Evolutionary conservation across 1,139 yeast species (phyloP).

Genomic region (Diutina neorugosa): DNA sequence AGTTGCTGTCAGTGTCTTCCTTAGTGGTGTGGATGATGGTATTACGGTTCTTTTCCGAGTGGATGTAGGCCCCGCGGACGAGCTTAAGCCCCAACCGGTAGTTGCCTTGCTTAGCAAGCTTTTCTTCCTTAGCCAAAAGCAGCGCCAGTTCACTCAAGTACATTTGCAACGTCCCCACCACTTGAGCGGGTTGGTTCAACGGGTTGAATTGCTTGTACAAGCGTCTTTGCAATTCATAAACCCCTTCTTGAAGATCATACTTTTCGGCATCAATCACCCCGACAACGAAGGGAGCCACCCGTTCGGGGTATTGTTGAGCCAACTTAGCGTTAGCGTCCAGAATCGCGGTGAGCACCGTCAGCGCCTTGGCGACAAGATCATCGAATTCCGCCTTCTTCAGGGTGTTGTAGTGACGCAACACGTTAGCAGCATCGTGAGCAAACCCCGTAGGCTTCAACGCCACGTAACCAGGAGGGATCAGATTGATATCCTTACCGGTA

Average conservation of each 20-base stretch:
- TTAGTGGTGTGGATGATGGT: constrained; percentile 64
- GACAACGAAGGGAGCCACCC: constrained; percentile 73
- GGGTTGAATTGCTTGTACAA: constrained; percentile 68
- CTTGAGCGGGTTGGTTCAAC: constrained; percentile 42
- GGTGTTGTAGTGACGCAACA: constrained; percentile 48
- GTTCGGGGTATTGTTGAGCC: constrained; percentile 41
- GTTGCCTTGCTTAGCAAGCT: constrained; percentile 46
- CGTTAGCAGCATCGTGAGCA: constrained; percentile 62
- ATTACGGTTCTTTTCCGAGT: constrained; percentile 66
- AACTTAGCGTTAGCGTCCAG: constrained; percentile 42
- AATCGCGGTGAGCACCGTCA: constrained; percentile 41
- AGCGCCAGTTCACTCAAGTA: constrained; percentile 64
- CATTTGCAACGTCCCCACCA: constrained; percentile 91
- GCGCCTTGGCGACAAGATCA: constrained; percentile 52
- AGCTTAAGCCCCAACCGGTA: constrained; percentile 81
- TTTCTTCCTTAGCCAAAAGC: constrained; percentile 51
- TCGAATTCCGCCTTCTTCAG: constrained; percentile 42
- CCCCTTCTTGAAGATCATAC: constrained; percentile 78
- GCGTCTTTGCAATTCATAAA: constrained; percentile 78
- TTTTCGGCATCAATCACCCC: constrained; percentile 92
- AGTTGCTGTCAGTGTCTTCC: constrained; percentile 63
- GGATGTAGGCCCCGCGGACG: constrained; percentile 97
- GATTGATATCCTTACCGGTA: constrained; percentile 39
- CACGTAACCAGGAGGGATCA: constrained; percentile 67
- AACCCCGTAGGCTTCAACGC: constrained; percentile 94